phyloP scores from a whole-genome alignment of 176 grass and related monocot genomes.

The Pharus latifolius region DNA sequence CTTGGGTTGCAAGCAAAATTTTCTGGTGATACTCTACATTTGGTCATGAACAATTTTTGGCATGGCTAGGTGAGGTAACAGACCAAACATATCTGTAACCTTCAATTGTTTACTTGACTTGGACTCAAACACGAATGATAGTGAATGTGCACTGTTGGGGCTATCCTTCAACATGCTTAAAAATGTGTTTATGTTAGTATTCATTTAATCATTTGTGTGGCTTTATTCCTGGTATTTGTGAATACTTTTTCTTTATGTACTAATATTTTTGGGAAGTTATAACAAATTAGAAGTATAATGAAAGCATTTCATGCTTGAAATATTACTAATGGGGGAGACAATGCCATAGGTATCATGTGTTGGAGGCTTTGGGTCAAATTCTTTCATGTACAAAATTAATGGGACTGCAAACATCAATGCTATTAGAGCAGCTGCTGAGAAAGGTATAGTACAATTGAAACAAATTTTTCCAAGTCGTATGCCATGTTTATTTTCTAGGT shows the following conservation, averaged over 20 bases:
- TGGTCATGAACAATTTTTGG: too few species aligned
- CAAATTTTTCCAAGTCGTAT: neutral
- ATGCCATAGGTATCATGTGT: slow-evolving; percentile 83
- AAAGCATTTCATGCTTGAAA: neutral
- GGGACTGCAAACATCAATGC: slow-evolving; percentile 95
- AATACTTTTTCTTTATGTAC: neutral
- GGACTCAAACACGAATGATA: too few species aligned
- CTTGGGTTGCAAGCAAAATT: too few species aligned
- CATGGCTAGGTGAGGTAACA: too few species aligned
- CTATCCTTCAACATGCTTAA: too few species aligned
- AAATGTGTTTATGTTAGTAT: neutral
- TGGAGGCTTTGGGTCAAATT: slow-evolving; percentile 90
- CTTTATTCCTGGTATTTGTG: neutral
- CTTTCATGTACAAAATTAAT: slow-evolving; percentile 91
- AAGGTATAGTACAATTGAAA: slow-evolving; percentile 37
- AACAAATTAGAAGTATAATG: neutral
- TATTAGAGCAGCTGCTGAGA: slow-evolving; percentile 76
- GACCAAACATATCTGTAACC: too few species aligned
- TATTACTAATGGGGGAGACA: neutral
- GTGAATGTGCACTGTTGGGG: too few species aligned
- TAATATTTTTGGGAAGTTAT: neutral
- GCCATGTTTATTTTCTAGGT: neutral
- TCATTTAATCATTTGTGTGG: too few species aligned
- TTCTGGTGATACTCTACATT: too few species aligned
- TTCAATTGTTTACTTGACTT: too few species aligned